These are phyloP conservation scores for Camellia sinensis DNA, from an alignment of 148 eudicot genomes.

Conservation along the genomic window DNA sequence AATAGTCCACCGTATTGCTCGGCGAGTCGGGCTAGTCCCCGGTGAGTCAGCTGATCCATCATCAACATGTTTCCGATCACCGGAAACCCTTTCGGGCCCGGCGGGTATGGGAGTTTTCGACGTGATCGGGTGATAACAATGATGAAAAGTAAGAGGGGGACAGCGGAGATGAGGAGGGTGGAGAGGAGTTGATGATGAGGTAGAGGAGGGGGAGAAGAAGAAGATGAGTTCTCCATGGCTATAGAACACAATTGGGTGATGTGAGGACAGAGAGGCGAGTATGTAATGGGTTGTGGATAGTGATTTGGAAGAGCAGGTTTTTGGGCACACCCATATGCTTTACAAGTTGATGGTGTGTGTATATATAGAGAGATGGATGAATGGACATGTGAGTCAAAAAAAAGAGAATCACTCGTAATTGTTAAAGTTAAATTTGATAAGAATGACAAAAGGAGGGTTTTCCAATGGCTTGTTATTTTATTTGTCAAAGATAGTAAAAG, in stretches of 20 bases:
- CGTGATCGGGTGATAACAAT: not conserved
- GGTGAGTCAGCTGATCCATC: slow-evolving; percentile 31
- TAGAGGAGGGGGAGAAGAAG: not conserved
- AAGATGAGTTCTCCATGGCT: slow-evolving; percentile 7
- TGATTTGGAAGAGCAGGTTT: no score
- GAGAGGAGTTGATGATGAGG: not conserved
- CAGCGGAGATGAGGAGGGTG: not conserved
- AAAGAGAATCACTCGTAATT: no score
- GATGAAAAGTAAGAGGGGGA: not conserved
- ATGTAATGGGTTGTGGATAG: no score
- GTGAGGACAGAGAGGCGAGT: no score
- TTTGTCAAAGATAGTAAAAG: no score
- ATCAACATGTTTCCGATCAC: slow-evolving; percentile 31
- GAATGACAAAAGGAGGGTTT: no score
- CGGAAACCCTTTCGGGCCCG: slow-evolving; percentile 32
- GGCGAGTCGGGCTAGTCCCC: slow-evolving; percentile 29
- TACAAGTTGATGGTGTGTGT: no score
- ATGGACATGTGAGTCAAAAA: no score
- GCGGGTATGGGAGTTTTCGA: slow-evolving; percentile 21
- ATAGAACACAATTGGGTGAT: not conserved
- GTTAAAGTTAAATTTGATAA: no score
- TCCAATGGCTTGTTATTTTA: no score
- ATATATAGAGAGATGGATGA: no score
- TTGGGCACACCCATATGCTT: no score
- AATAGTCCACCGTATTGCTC: slow-evolving; percentile 22